These are phyloP conservation scores for Zanthoxylum bungeanum DNA, from an alignment of 345 rosid species.

Conservation along the genomic window DNA sequence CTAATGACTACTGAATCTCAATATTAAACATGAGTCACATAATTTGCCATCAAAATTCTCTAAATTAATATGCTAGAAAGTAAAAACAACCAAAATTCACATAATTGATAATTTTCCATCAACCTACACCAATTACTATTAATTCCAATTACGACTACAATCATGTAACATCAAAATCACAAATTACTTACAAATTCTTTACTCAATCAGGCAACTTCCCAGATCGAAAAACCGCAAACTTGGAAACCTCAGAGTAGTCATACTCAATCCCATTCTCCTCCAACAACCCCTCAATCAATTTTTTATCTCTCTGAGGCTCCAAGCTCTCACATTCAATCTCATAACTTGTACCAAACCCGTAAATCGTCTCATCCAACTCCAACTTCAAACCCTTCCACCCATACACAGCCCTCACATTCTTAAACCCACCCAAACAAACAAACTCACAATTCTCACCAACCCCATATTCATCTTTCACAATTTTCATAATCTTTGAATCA, in stretches of 20 bases:
- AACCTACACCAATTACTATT: not conserved
- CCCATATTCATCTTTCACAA: conserved; percentile 46
- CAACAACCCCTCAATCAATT: conserved; percentile 43
- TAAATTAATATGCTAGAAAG: no score
- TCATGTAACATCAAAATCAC: not conserved
- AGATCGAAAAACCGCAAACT: conserved; percentile 57
- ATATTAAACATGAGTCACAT: not conserved
- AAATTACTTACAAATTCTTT: not conserved
- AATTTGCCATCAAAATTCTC: not conserved
- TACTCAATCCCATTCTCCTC: conserved; percentile 47
- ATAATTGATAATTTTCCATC: not conserved
- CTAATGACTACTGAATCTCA: not conserved
- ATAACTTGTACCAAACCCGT: conserved; percentile 50
- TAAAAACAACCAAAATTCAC: not conserved
- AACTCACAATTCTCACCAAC: conserved; percentile 25
- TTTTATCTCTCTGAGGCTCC: conserved; percentile 54
- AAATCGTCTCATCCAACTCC: conserved; percentile 63
- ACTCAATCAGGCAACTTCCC: conserved; percentile 39
- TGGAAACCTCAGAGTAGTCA: conserved; percentile 45
- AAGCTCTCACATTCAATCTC: conserved; percentile 69
- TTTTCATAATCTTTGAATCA: conserved; percentile 33
- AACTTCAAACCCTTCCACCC: conserved; percentile 59
- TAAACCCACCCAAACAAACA: conserved; percentile 57
- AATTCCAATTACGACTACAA: not conserved
- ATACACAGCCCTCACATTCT: conserved; percentile 56